A percentile compares a stretch with the other conserved stretches of the same genome.
Conservation (phyloP, 1,139 yeast species). For the Saccharomycopsis phalli region DNA sequence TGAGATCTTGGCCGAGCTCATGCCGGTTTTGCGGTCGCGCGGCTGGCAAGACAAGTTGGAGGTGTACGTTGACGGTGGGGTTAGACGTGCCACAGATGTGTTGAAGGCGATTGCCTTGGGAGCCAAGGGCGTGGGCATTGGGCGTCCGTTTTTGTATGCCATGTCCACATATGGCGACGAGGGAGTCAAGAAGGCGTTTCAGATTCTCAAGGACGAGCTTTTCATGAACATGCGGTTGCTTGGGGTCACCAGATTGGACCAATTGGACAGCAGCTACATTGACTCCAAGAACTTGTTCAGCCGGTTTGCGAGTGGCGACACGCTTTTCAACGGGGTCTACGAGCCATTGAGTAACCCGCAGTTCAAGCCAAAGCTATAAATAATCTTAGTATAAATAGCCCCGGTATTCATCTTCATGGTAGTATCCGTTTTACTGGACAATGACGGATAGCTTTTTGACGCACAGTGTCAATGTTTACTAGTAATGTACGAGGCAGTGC, state of each 20-base stretch:
- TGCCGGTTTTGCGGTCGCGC: conserved; percentile 43
- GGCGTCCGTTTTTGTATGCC: conserved; percentile 65
- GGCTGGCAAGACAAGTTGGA: conserved; percentile 38
- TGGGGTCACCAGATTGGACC: conserved; percentile 41
- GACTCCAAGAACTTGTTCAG: conserved; percentile 24
- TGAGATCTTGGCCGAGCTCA: conserved; percentile 57
- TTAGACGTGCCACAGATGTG: conserved; percentile 61
- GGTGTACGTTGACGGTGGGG: conserved; percentile 54
- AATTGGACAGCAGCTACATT: conserved; percentile 35
- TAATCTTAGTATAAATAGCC: no score
- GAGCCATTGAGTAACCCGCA: conserved; percentile 29
- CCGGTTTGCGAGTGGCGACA: conserved; percentile 28
- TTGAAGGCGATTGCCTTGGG: conserved; percentile 62
- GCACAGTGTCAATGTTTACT: no score
- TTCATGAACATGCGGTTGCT: conserved; percentile 47
- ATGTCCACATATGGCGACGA: conserved; percentile 64
- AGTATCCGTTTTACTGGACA: no score
- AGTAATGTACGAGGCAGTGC: no score
- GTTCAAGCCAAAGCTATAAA: conserved; percentile 26
- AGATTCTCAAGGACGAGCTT: conserved; percentile 45
- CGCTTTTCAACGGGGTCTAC: conserved; percentile 37
- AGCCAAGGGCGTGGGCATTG: conserved; percentile 66
- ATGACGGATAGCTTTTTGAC: no score
- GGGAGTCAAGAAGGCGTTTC: conserved; percentile 46
- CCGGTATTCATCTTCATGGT: no score